Evolutionary conservation across 1,284 basidiomycete species (phyloP), one percentile per base, ranked within the genome.

Genomic region (Vanrija sp.): DNA sequence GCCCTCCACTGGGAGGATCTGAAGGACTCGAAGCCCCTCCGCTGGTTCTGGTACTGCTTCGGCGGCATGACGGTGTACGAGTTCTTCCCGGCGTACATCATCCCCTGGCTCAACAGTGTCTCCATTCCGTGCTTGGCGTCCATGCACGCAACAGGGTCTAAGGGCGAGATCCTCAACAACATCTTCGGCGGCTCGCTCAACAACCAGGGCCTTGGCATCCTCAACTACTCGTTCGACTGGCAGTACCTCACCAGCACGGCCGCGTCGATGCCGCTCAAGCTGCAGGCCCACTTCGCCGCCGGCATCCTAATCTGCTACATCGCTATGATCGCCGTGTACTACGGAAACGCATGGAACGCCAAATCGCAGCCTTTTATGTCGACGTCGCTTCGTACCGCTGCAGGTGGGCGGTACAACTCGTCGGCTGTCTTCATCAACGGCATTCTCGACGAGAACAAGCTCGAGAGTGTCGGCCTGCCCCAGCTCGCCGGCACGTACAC

Each of bases 21-120:
- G 9, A 73, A 73, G n/a, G 83, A 82, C 62, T 54, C 63, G 29
- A 83, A 84, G 67, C 81, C 82, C 18, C 67, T 85, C n/a, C 81
- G 80, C 59, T 69, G 82, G 7, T 86, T 86, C 73, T 85, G 85
- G 83, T 68, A 71, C n/a, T 79, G 46, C 26, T 65, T 71, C 25
- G 28, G n/a, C 6, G 57, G 47, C 15, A 58, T 66, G 55, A 54
- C 57, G 12, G 26, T 61, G 2, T 69, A 61, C 52, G 61, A 67
- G 46, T 25, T 68, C 46, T 50, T 86, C 2, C 83, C 84, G 2
- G 57, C 54, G 72, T 85, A 76, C 63, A 82, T 79, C 38, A 61
- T 71, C 21, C 71, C 73, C 3, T 62, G 55, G 49, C 57, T 73
- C 43, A 68, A 71, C 54, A 62, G 62, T 14, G 46, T 75, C 34